A percentile compares a stretch with the other conserved stretches of the same genome.
These are phyloP conservation scores for Trypanosoma boissoni DNA, from an alignment of 208 protist genomes.

Conservation along the genomic window DNA sequence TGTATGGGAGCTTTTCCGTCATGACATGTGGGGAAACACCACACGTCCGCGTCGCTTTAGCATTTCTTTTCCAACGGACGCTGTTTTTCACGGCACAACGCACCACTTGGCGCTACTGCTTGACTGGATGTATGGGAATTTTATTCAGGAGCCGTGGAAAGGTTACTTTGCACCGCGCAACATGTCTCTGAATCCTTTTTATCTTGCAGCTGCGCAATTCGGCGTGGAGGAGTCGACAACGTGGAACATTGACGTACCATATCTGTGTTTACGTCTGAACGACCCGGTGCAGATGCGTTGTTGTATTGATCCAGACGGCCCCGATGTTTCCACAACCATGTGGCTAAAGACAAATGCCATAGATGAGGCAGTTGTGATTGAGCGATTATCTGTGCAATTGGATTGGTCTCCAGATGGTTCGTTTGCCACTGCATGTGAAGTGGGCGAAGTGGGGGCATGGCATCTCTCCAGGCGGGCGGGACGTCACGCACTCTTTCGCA, in stretches of 20 bases:
- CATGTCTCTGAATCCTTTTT: conserved; percentile 9
- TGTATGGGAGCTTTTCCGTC: conserved; percentile 18
- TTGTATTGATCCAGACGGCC: conserved; percentile 2
- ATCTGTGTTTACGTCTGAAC: conserved; percentile 10
- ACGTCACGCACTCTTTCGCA: background rate
- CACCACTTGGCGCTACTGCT: conserved; percentile 21
- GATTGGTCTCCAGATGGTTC: conserved; percentile 10
- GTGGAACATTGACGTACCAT: conserved; percentile 12
- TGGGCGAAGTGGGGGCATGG: conserved; percentile 19
- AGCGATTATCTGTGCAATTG: conserved; percentile 11
- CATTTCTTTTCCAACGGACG: conserved; percentile 1
- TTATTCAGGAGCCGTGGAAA: conserved; percentile 18
- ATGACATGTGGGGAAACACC: background rate
- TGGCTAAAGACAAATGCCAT: conserved; percentile 12
- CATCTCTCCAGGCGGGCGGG: background rate
- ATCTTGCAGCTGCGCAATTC: background rate
- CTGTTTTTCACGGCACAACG: conserved; percentile 13
- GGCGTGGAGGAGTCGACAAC: conserved; percentile 1
- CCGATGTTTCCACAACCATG: background rate
- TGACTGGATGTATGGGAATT: conserved; percentile 26
- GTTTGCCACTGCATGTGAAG: conserved; percentile 5
- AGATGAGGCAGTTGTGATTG: conserved; percentile 16
- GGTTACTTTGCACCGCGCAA: conserved; percentile 12
- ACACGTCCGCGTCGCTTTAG: conserved; percentile 16
- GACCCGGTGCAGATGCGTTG: conserved; percentile 4